Base-by-base conservation (phyloP, 2,329 filamentous ascomycete genomes). In the Sarocladiaceae sp. region DNA sequence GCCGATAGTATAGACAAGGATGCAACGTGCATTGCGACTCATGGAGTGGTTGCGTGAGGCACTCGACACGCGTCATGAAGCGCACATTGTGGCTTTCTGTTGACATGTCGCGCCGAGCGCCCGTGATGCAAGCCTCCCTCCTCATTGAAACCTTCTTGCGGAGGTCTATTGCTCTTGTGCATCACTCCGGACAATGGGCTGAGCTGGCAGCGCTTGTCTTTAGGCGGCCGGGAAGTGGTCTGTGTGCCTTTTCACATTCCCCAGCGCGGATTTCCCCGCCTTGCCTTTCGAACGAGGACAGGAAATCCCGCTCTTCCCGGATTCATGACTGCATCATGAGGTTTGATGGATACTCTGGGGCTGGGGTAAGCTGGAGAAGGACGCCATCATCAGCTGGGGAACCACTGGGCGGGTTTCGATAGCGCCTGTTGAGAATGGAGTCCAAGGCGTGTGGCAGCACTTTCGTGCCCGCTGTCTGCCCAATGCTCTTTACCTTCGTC, bases 11-110 rank as follows among this genome's bases (percentile, higher is more conserved):
- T 11, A 17, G 8, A 10, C 35, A 37, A 20, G 17, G 17, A 42
- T n/a, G 18, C 17, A 5, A 25, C 13, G 15, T 26, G 26, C 44
- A 22, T n/a, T n/a, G n/a, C 26, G 44, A 48, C 4, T 48, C 44
- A 48, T 31, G 44, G n/a, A 6, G 25, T 20, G n/a, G 26, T 20
- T 48, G 44, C 17, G 28, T 4, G 25, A 48, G 26, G 44, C 44
- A 48, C 44, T 33, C 26, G 4, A 31, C 44, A 48, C 44, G 44
- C 26, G 11, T 48, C 44, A 22, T 48, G 44, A 48, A 48, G 17
- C n/a, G 23, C 8, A 6, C 7, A 26, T 28, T 26, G 40, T 29
- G 39, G 17, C 40, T 26, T 46, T 11, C n/a, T n/a, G n/a, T n/a
- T 48, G 44, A 28, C 40, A 28, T 48, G 26, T 33, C 44, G 18